phyloP scores from a whole-genome alignment of 208 protist genomes.

The Leishmania martiniquensis region DNA sequence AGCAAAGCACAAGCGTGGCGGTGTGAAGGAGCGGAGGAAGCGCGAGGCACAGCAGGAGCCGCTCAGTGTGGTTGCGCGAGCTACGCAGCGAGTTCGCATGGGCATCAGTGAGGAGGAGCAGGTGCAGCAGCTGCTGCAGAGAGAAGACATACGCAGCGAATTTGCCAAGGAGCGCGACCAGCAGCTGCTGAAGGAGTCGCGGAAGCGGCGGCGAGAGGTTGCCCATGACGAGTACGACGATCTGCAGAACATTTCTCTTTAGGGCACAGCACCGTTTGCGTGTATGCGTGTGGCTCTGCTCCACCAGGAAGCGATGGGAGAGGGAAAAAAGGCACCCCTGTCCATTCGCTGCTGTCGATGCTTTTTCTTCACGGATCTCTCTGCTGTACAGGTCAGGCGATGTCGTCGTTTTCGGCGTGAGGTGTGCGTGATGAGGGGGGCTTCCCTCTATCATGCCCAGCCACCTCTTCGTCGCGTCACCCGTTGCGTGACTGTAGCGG shows the following conservation, averaged over 20 bases:
- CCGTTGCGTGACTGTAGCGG: not conserved
- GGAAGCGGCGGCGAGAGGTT: slow-evolving; percentile 48
- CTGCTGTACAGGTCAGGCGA: not conserved
- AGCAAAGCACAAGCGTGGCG: slow-evolving; percentile 61
- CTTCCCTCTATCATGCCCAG: not conserved
- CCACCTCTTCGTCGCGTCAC: not conserved
- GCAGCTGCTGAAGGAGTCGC: slow-evolving; percentile 39
- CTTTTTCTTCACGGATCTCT: not conserved
- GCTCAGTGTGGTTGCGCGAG: slow-evolving; percentile 59
- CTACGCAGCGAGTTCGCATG: slow-evolving; percentile 78
- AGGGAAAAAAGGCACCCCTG: not conserved
- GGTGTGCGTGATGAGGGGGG: not conserved
- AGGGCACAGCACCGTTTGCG: not conserved
- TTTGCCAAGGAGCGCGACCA: slow-evolving; percentile 59
- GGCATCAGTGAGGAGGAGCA: slow-evolving; percentile 88
- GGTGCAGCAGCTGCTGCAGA: slow-evolving; percentile 64
- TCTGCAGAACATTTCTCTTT: slow-evolving; percentile 52
- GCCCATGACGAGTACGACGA: slow-evolving; percentile 79
- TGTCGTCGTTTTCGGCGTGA: not conserved
- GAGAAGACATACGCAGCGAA: slow-evolving; percentile 61
- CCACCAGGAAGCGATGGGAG: not conserved
- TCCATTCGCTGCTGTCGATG: not conserved
- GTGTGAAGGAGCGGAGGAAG: slow-evolving; percentile 58
- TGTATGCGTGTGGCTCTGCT: not conserved
- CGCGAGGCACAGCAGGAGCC: slow-evolving; percentile 58